Evolutionary conservation across 305 asterid genomes (phyloP), one percentile per base, ranked within the genome.

Genomic region (Andrographis paniculata): DNA sequence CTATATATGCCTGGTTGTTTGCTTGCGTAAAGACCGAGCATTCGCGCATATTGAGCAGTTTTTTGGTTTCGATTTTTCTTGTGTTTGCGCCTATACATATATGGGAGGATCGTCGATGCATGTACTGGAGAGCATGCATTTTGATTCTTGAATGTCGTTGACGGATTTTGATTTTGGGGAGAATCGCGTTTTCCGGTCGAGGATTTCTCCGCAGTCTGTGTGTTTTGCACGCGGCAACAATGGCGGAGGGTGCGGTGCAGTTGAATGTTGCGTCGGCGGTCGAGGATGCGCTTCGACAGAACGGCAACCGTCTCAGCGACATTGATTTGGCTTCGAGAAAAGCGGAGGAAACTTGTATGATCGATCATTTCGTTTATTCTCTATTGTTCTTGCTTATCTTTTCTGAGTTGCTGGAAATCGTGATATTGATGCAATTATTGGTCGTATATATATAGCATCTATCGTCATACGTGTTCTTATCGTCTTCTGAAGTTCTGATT

Each of bases 291-390:
- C 82, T 83, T 51, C 79, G 75, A 42, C 80, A 80, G 74, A 72
- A 79, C 17, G 88, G 76, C 20, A 77, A 73, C 49, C 50, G 75
- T 58, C 65, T 75, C 24, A 53, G 61, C 65, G 89, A 76, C 56
- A 56, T 74, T 58, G 88, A 89, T 74, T 69, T 80, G 50, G 92
- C 95, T 41, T 75, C 87, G 14, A 73, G 92, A 59, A 89, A 59
- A 54, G 87, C 79, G 9, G 85, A 76, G 56, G 95, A 89, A 80
- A 82, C 84, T 51, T 75, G 98, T 89, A 82, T 39, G 82, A 47
- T 27, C 16, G 6, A 33, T 27, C 19, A 6, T 18, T 36, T 21
- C 19, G 9, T 55, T 28, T 12, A 18, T 22, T 14, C 10, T 6
- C 15, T 35, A 9, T 10, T 42, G 17, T 1, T 37, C 8, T 37